These are phyloP conservation scores for Oxyria digyna DNA, from an alignment of 148 eudicot species.

Conservation along the genomic window DNA sequence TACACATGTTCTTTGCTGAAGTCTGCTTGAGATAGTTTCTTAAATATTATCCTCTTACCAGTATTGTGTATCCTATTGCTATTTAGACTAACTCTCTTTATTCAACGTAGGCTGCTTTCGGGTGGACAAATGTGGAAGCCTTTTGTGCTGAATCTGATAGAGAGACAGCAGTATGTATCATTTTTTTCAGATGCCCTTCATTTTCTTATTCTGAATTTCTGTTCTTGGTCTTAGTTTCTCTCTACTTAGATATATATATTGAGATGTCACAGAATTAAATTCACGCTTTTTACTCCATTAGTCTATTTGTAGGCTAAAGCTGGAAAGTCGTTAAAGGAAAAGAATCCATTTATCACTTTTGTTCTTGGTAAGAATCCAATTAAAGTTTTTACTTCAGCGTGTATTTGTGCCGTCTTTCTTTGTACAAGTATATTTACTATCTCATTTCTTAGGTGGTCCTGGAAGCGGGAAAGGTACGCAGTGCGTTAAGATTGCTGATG, in stretches of 20 bases:
- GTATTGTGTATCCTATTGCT: too few species aligned
- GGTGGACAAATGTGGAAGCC: too few species aligned
- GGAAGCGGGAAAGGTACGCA: slow-evolving; percentile 99
- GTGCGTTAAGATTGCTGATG: slow-evolving; percentile 62
- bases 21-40: too few species aligned
- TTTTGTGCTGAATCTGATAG: too few species aligned
- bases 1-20: too few species aligned
- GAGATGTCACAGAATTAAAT: neutral
- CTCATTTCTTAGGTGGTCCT: slow-evolving; percentile 58
- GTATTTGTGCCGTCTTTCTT: neutral
- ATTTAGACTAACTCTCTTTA: too few species aligned
- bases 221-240: neutral
- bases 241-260: neutral
- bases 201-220: neutral
- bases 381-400: neutral
- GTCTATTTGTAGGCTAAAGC: slow-evolving; percentile 30
- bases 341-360: slow-evolving; percentile 53
- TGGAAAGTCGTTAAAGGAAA: slow-evolving; percentile 23
- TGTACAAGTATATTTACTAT: slow-evolving; percentile 1
- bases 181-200: neutral
- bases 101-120: too few species aligned
- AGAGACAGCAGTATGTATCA: slow-evolving; percentile 23
- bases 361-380: slow-evolving; percentile 55
- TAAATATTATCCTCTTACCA: too few species aligned
- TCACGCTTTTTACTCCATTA: neutral